Evolutionary conservation across 768 basidiomycete genomes (phyloP), one percentile per base, ranked within the genome.

Genomic region (Panellus pusillus): DNA sequence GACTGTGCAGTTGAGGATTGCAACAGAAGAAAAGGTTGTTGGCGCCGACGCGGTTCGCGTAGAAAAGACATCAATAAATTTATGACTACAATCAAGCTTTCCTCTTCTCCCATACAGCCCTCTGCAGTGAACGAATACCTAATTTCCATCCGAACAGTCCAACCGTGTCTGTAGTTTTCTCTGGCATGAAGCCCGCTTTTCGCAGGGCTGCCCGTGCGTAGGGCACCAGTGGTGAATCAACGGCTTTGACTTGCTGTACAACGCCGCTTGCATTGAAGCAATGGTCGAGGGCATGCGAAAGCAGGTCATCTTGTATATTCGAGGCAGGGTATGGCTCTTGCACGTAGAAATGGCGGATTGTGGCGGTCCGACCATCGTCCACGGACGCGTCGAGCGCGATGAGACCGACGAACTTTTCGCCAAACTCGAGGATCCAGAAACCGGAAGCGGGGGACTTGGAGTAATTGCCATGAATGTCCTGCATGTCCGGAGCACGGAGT

Each of bases 291-390:
- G 85, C 87, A 63, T 82, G 75, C n/a, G 72, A 64, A 8, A 92
- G 70, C 27, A 92, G 65, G 63, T 91, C 89, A 15, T 80, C 70
- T 64, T 91, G 87, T 39, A 88, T 74, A 12, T 73, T 73, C 19
- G 79, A 69, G 8, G 61, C 60, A 45, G 87, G 80, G 61, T 81
- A 91, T 14, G 71, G 72, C 58, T 85, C 84, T 37, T 89, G 85
- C 20, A 88, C 79, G 61, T 81, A 85, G 68, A 91, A 85, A 65
- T 92, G 90, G 28, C 88, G 84, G 60, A 92, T 83, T 15, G 75
- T 70, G 11, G 84, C 90, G n/a, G 75, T 73, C 38, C 68, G 64
- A n/a, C n/a, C n/a, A n/a, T n/a, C n/a, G n/a, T n/a, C n/a, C n/a
- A n/a, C n/a, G n/a, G 82, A 73, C 0, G 87, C 85, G 65, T 91